phyloP scores from a whole-genome alignment of 192 early-diverging fungal genomes.

The Chytriomyces sp. region DNA sequence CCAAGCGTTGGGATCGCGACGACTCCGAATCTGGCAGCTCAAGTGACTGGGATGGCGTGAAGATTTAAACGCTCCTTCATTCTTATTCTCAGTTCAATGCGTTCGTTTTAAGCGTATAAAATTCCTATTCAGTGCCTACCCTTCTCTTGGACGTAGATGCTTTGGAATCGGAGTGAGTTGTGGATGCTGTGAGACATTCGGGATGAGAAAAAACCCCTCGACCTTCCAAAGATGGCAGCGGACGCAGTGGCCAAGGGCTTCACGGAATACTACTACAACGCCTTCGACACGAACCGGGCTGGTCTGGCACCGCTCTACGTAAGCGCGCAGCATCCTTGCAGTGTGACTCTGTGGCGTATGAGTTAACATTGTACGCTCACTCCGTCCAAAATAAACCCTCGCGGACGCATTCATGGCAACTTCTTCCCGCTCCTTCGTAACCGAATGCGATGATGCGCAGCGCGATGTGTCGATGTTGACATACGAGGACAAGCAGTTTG shows the following conservation, averaged over 20 bases:
- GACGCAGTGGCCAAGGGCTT: conserved; percentile 69
- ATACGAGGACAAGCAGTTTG: conserved; percentile 75
- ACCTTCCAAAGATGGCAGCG: not conserved
- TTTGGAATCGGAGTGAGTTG: not conserved
- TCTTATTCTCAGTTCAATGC: too few species aligned
- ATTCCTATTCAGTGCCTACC: not conserved
- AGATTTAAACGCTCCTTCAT: too few species aligned
- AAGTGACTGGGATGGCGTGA: not conserved
- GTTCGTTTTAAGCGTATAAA: not conserved
- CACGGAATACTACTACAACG: conserved; percentile 82
- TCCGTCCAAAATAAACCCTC: not conserved
- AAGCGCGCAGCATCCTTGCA: conserved; percentile 36
- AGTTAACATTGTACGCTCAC: conserved; percentile 13
- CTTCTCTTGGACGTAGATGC: not conserved
- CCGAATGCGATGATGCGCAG: conserved; percentile 56
- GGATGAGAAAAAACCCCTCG: not conserved
- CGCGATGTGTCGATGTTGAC: conserved; percentile 79
- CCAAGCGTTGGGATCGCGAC: not conserved
- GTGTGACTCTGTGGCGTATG: not conserved
- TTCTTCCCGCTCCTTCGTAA: too few species aligned
- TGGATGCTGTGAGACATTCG: not conserved
- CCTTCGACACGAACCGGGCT: conserved; percentile 76
- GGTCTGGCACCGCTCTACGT: conserved; percentile 78
- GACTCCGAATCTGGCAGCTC: not conserved
- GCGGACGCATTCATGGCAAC: too few species aligned